A percentile compares a stretch with the other conserved stretches of the same genome.
phyloP scores from a whole-genome alignment of 495 filamentous ascomycete species.

The Elaphomyces granulatus region DNA sequence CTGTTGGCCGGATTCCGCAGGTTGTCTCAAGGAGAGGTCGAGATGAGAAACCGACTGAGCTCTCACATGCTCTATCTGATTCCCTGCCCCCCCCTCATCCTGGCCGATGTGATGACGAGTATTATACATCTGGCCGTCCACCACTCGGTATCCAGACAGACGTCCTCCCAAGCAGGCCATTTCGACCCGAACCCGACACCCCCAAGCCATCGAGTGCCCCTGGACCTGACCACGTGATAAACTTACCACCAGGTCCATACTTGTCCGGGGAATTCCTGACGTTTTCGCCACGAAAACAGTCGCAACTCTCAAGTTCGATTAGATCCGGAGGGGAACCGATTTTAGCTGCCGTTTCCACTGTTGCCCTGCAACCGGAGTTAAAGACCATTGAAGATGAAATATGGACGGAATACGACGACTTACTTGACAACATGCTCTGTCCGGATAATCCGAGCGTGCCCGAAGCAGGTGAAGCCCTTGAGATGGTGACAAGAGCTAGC shows the following conservation, averaged over 20 bases:
- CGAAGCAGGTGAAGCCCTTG: constrained; percentile 15
- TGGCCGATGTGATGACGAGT: constrained; percentile 6
- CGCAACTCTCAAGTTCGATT: constrained; percentile 50
- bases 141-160: constrained; percentile 11
- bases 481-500: constrained; percentile 28
- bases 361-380: constrained; percentile 42
- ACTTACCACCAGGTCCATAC: constrained; percentile 28
- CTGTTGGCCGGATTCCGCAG: constrained; percentile 81
- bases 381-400: constrained; percentile 69
- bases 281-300: constrained; percentile 58
- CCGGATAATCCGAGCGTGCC: constrained; percentile 24
- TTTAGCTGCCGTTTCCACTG: constrained; percentile 41
- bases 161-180: constrained; percentile 9
- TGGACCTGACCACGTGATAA: constrained; percentile 14
- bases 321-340: constrained; percentile 42
- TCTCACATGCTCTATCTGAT: constrained; percentile 70
- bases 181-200: constrained; percentile 16
- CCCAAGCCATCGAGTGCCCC: constrained; percentile 27
- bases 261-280: constrained; percentile 46
- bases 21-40: constrained; percentile 61
- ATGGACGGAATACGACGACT: constrained; percentile 90
- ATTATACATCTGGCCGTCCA: constrained; percentile 15
- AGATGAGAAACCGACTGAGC: constrained; percentile 44
- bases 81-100: constrained; percentile 64
- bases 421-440: constrained; percentile 59